These are phyloP conservation scores for Malus orientalis DNA, from an alignment of 306 rosid species.

Conservation along the genomic window DNA sequence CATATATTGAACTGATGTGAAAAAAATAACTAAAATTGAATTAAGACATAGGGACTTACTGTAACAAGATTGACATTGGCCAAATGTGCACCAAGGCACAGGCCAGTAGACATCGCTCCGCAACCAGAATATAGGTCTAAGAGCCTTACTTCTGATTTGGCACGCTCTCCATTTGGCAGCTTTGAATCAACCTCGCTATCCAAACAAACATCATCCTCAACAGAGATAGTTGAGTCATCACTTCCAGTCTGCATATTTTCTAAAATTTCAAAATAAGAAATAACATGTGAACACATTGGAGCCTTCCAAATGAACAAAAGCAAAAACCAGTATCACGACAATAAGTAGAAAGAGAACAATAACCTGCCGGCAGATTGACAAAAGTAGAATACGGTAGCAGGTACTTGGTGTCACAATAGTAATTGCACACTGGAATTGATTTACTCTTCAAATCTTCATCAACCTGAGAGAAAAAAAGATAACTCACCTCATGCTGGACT, in stretches of 20 bases:
- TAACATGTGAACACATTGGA: not conserved
- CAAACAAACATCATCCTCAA: conserved; percentile 34
- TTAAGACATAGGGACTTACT: conserved; percentile 23
- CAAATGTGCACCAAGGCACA: conserved; percentile 60
- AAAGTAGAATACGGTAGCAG: conserved; percentile 51
- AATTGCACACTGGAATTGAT: conserved; percentile 33
- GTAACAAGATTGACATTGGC: conserved; percentile 62
- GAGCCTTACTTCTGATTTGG: conserved; percentile 32
- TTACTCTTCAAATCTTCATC: conserved; percentile 27
- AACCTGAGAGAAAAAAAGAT: conserved; percentile 18
- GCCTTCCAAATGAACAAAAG: not conserved
- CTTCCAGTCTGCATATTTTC: conserved; percentile 30
- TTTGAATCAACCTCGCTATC: conserved; percentile 23
- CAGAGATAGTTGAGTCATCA: conserved; percentile 62
- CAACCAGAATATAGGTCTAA: conserved; percentile 80
- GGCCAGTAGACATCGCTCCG: conserved; percentile 92
- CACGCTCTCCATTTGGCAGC: conserved; percentile 12
- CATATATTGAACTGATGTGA: not conserved
- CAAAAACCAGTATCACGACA: not conserved
- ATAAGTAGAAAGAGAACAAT: not conserved
- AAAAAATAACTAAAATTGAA: not conserved
- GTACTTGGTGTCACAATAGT: conserved; percentile 49
- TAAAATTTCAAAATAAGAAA: conserved; percentile 4
- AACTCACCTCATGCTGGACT: not conserved
- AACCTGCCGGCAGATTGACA: conserved; percentile 50